Percentiles rank a stretch among this genome's conserved stretches.
These are phyloP conservation scores for Tetrapyrgos nigripes DNA, from an alignment of 1,284 basidiomycete genomes.

Conservation along the genomic window DNA sequence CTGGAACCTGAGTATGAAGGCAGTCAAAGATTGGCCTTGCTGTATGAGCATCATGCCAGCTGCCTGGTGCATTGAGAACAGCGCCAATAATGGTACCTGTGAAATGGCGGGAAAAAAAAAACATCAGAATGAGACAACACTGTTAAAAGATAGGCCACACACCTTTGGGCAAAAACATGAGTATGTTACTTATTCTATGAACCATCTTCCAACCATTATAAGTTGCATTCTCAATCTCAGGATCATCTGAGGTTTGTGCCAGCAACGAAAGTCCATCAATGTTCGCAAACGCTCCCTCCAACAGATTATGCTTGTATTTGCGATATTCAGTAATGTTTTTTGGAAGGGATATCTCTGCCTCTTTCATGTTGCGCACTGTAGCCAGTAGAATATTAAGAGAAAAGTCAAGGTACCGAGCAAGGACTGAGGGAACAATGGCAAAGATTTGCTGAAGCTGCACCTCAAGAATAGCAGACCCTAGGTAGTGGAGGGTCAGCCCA, in stretches of 20 bases:
- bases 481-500: conserved; percentile 51
- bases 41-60: conserved; percentile 48
- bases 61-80: conserved; percentile 43
- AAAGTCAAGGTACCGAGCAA: conserved; percentile 43
- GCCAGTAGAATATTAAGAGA: conserved; percentile 22
- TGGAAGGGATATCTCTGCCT: conserved; percentile 45
- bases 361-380: conserved; percentile 37
- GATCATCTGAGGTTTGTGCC: conserved; percentile 16
- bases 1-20: conserved; percentile 32
- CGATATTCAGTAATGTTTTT: conserved; percentile 32
- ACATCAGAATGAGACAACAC: conserved; percentile 10
- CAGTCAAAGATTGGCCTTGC: conserved; percentile 37
- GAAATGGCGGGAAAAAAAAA: too few species aligned
- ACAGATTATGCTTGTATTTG: conserved; percentile 39
- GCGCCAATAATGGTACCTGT: conserved; percentile 35
- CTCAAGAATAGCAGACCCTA: conserved; percentile 47
- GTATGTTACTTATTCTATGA: conserved; percentile 23
- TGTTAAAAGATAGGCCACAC: background rate
- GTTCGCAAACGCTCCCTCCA: conserved; percentile 45
- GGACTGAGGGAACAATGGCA: conserved; percentile 37
- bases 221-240: conserved; percentile 12
- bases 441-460: conserved; percentile 46
- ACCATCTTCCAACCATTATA: too few species aligned
- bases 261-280: conserved; percentile 21
- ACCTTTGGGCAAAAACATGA: conserved; percentile 35